Conservation (phyloP, 306 rosid genomes). For the Rubus idaeus region DNA sequence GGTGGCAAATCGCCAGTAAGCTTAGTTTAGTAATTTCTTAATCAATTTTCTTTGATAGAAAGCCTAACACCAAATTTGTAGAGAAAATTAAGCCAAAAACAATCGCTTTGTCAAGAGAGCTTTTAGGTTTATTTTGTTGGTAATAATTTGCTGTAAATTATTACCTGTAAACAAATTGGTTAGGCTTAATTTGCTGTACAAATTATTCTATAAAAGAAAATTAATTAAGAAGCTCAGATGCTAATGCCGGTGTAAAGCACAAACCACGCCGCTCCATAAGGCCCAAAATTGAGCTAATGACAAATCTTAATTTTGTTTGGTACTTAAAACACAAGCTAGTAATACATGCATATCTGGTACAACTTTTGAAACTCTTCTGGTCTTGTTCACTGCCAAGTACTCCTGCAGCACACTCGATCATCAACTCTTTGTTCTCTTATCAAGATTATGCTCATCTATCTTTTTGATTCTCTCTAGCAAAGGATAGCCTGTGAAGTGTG, state of each 20-base stretch:
- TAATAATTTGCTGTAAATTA: too few relatives aligned
- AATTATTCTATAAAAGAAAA: too few relatives aligned
- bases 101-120: too few relatives aligned
- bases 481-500: constrained; percentile 4
- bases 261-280: not conserved
- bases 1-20: too few relatives aligned
- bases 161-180: too few relatives aligned
- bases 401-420: constrained; percentile 13
- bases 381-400: constrained; percentile 27
- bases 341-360: constrained; percentile 1
- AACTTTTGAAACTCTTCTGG: constrained; percentile 10
- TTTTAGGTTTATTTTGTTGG: too few relatives aligned
- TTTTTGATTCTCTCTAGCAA: not conserved
- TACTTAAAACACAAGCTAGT: not conserved
- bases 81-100: too few relatives aligned
- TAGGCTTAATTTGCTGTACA: too few relatives aligned
- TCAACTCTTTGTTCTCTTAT: constrained; percentile 20
- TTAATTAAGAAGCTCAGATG: too few relatives aligned
- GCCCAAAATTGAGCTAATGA: not conserved
- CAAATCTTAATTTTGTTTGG: not conserved
- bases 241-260: not conserved
- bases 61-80: too few relatives aligned
- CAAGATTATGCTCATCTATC: constrained; percentile 7
- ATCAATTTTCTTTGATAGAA: too few relatives aligned
- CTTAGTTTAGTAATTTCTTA: too few relatives aligned